Evolutionary conservation across 2,329 filamentous ascomycete species (phyloP).

Genomic region (Fusarium nygamai): DNA sequence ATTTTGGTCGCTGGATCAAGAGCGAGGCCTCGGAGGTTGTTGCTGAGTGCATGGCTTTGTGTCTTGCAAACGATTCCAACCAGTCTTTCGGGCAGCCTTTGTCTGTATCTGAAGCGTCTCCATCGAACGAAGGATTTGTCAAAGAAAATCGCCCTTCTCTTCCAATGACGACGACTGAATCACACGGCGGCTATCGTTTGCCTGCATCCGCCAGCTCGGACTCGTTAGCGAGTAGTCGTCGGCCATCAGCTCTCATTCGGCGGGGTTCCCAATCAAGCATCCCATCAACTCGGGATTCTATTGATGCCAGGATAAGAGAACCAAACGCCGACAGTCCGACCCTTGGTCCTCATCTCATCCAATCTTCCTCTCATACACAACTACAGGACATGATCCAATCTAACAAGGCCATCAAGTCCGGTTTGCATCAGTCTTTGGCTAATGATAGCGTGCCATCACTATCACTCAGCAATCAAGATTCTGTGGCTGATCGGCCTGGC

Average conservation of each 20-base stretch:
- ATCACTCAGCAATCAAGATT: constrained; percentile 61
- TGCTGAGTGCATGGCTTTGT: constrained; percentile 80
- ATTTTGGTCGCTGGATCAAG: constrained; percentile 81
- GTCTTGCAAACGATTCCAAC: constrained; percentile 46
- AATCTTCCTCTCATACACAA: constrained; percentile 63
- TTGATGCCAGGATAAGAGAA: constrained; percentile 48
- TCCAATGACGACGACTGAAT: constrained; percentile 50
- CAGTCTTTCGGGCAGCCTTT: constrained; percentile 38
- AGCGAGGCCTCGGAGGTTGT: constrained; percentile 83
- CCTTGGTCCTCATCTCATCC: constrained; percentile 60
- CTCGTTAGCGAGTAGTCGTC: constrained; percentile 52
- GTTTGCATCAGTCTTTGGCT: constrained; percentile 63
- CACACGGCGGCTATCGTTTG: constrained; percentile 60
- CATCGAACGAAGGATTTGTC: constrained; percentile 45
- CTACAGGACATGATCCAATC: constrained; percentile 69
- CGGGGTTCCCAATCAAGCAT: constrained; percentile 61
- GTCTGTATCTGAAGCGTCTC: constrained; percentile 31
- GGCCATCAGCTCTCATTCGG: constrained; percentile 51
- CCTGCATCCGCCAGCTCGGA: constrained; percentile 62
- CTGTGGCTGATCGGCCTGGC: constrained; percentile 51
- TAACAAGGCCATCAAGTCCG: constrained; percentile 67
- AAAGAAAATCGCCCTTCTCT: constrained; percentile 51
- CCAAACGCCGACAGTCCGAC: constrained; percentile 69
- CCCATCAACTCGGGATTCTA: constrained; percentile 57
- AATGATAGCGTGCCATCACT: constrained; percentile 69